Evolutionary conservation across 345 rosid species (phyloP).

Genomic region (Eucalyptus grandis): DNA sequence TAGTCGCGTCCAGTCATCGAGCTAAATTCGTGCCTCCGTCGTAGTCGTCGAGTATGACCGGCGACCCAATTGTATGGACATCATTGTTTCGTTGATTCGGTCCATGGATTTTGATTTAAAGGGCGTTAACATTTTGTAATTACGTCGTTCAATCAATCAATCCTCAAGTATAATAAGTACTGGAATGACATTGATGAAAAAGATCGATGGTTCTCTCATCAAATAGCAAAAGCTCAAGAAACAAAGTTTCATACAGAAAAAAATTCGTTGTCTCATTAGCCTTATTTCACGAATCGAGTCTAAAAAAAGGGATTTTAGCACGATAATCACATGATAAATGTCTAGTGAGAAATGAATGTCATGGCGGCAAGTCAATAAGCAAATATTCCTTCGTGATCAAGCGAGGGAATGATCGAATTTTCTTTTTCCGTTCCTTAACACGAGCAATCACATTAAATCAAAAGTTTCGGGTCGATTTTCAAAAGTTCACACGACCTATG

Average conservation of each 20-base stretch:
- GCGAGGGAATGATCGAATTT: background rate
- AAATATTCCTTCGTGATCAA: background rate
- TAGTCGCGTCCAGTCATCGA: background rate
- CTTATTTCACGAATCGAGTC: no score
- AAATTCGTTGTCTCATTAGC: rapidly evolving
- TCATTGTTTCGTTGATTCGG: background rate
- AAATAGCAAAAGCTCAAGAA: rapidly evolving
- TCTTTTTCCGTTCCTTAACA: background rate
- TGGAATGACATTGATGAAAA: rapidly evolving
- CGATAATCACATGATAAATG: background rate
- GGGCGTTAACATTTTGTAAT: background rate
- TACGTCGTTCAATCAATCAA: background rate
- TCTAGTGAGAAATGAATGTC: background rate
- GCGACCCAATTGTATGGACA: rapidly evolving
- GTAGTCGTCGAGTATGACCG: background rate
- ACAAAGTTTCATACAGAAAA: background rate
- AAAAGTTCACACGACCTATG: background rate
- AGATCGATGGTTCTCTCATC: background rate
- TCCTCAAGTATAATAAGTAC: rapidly evolving
- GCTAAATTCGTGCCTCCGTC: background rate
- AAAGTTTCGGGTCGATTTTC: background rate
- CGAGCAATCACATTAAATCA: background rate
- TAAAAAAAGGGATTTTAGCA: background rate
- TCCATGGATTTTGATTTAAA: background rate
- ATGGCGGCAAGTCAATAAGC: background rate